Base-by-base conservation (phyloP, 805 yeast genomes). In the Zygoascus tannicola region DNA sequence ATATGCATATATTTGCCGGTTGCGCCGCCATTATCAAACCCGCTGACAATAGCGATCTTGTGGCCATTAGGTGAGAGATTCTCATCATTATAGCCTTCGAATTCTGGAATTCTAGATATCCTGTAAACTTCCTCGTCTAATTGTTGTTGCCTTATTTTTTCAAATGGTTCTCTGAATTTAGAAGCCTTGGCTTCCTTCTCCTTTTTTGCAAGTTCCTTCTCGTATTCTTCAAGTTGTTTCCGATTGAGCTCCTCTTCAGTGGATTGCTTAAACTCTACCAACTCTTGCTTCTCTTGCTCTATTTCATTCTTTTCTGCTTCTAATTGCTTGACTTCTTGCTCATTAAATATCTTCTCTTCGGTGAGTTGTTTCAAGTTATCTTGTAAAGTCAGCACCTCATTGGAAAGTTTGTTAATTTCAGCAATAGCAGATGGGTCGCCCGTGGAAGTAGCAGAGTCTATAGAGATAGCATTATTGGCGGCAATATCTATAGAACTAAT, bases 21-120 rank as follows among this genome's bases (percentile, higher is more conserved):
- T 3, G 35, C 18, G 5, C 42, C 44, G 22, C 40, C 40, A 16
- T 35, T 35, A 32, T 34, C 30, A 26, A 26, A 35, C n/a, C 38
- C 48, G 20, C 49, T 40, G 19, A 45, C 18, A 18, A 40, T 19
- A 15, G 39, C 41, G 22, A 43, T 40, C n/a, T 40, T 39, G 3
- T 28, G 33, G 26, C 44, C 40, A 3, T 18, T 14, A 4, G 42
- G 42, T 35, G 28, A 23, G 7, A 39, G n/a, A 10, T 15, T 18
- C 5, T 20, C 18, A 12, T 7, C 7, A 7, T 26, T 12, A 12
- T 8, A 26, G 10, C 30, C 30, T 8, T 7, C 10, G 30, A 26
- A 26, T 8, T 12, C 12, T 12, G 30, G 10, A 12, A 12, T 7
- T 8, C 12, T 26, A 7, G 30, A 7, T 7, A 26, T 12, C 30